phyloP scores from a whole-genome alignment of 176 grass and related monocot genomes.

The Guadua angustifolia region DNA sequence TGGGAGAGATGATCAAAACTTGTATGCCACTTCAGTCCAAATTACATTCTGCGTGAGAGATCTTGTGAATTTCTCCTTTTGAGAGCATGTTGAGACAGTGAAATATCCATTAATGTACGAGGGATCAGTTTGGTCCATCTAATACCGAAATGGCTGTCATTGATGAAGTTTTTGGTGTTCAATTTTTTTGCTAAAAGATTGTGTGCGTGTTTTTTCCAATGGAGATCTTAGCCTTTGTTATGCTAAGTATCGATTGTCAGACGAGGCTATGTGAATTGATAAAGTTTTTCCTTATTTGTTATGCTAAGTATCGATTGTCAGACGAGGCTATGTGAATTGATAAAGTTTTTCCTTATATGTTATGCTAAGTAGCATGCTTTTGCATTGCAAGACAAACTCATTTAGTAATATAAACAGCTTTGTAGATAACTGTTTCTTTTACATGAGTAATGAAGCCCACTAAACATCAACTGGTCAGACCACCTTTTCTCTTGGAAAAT shows the following conservation, averaged over 20 bases:
- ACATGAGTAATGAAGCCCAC: neutral
- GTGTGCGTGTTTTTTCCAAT: neutral
- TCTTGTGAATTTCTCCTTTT: neutral
- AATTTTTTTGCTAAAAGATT: neutral
- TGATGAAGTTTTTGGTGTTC: neutral
- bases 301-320: neutral
- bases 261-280: neutral
- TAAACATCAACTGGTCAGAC: neutral
- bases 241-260: neutral
- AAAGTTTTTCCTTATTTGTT: conserved; percentile 4
- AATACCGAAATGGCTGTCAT: neutral
- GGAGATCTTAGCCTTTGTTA: conserved; percentile 16
- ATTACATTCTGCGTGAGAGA: neutral
- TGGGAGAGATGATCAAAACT: neutral
- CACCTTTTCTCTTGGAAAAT: neutral
- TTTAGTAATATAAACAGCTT: neutral
- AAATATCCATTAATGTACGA: neutral
- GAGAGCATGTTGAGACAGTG: neutral
- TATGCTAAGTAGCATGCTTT: neutral
- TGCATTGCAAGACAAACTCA: neutral
- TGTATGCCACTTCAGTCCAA: neutral
- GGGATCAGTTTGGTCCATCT: neutral
- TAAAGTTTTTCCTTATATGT: conserved; percentile 1
- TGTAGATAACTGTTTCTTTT: neutral
- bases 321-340: neutral